Base-by-base conservation (phyloP, 495 filamentous ascomycete genomes). In the Parathielavia appendiculata region DNA sequence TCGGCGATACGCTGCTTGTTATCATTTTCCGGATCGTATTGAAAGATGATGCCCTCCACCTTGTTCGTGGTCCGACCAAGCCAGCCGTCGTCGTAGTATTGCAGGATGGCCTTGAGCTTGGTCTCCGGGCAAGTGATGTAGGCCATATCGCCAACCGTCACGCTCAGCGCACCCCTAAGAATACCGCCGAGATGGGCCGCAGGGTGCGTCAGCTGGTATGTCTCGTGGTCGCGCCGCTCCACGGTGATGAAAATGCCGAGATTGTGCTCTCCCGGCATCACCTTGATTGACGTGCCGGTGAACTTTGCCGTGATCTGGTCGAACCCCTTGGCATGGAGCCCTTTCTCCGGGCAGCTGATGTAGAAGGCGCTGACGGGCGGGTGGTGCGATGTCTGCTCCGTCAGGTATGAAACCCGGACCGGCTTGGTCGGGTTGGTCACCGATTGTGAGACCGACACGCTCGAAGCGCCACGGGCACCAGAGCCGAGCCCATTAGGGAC, bases 261-360 rank as follows among this genome's bases (percentile, higher is more conserved):
- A 66, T 98, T 98, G 73, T 96, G 90, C 62, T 89, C 85, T 23
- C 93, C 93, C 0, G 93, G 91, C 26, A 85, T 84, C 40, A 98
- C 93, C 64, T 89, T 87, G 64, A 98, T 80, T 66, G 90, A 92
- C 12, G 93, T 96, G 41, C 93, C 93, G 1, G 92, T 97, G 74
- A 98, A 98, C 69, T 97, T 98, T 61, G 93, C 93, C 69, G 87
- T 92, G 60, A 98, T 83, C 68, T 98, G 93, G 65, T 98, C 93
- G 64, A 90, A 98, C 0, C 93, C 93, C 54, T 88, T 82, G 17
- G 93, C 95, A 30, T 84, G 84, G 51, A 98, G 81, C 7, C 92
- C 93, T 67, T 90, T 93, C 53, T 93, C 89, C 0, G 91, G 90
- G 65, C 93, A 97, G 70, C 91, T 88, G 59, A 97, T 84, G 71